Percentiles rank a stretch among this genome's conserved stretches.
phyloP scores from a whole-genome alignment of 768 basidiomycete genomes.

The Tubosaeta sp. region DNA sequence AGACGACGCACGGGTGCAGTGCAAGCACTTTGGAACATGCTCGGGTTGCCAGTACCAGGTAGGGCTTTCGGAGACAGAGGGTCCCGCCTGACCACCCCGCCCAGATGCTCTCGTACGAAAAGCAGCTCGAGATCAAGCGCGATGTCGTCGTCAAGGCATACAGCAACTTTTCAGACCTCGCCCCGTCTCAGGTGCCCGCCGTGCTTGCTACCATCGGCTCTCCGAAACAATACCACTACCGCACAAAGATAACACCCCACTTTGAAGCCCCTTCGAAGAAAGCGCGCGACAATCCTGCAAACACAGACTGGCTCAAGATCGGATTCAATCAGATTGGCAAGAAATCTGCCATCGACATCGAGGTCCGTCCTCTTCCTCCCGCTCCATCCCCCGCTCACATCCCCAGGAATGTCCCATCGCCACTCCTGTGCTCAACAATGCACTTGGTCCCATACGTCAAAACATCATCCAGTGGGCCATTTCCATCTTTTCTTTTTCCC shows the following conservation, averaged over 20 bases:
- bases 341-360: slow-evolving; percentile 82
- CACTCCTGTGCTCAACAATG: slow-evolving; percentile 71
- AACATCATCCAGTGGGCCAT: slow-evolving; percentile 60
- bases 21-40: slow-evolving; percentile 86
- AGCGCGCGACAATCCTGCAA: slow-evolving; percentile 19
- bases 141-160: slow-evolving; percentile 83
- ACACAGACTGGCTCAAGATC: slow-evolving; percentile 73
- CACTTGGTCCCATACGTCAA: slow-evolving; percentile 55
- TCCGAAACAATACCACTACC: slow-evolving; percentile 85
- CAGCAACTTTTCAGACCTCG: slow-evolving; percentile 69
- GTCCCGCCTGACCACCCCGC: background rate
- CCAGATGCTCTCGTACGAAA: slow-evolving; percentile 84
- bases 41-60: slow-evolving; percentile 94
- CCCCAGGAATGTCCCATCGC: slow-evolving; percentile 88
- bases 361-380: slow-evolving; percentile 44
- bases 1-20: slow-evolving; percentile 62
- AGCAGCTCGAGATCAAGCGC: slow-evolving; percentile 83
- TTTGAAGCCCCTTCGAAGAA: slow-evolving; percentile 73
- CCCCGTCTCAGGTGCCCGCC: slow-evolving; percentile 51
- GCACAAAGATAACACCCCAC: slow-evolving; percentile 97
- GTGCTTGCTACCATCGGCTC: slow-evolving; percentile 78
- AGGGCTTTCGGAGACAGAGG: background rate
- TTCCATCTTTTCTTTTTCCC: background rate
- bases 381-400: background rate
- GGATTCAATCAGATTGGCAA: slow-evolving; percentile 84